Evolutionary conservation across 495 filamentous ascomycete species (phyloP), one percentile per base, ranked within the genome.

Genomic region (Lophium mytilinum): DNA sequence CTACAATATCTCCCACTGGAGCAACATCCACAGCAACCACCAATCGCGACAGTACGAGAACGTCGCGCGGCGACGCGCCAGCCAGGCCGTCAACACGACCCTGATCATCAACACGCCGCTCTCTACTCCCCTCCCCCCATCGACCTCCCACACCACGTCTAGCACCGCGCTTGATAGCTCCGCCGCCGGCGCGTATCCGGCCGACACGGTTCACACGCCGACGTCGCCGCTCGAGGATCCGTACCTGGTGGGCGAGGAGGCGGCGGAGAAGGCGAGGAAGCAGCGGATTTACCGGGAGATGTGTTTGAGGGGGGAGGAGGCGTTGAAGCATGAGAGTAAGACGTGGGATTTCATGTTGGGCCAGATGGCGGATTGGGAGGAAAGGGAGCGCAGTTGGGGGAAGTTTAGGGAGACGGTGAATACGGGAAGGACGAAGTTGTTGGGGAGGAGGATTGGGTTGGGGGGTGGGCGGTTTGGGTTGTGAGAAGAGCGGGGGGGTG

Each of bases 321-420:
- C 62, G 35, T 39, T 42, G 21, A 43, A 53, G 46, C 47, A 68
- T 18, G 68, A 71, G 49, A 61, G 52, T 47, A 60, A 63, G 45
- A 45, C 52, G 35, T 71, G 68, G 68, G 68, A 71, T 18, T 69
- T 71, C 42, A 69, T 71, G 68, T 24, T 67, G 14, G 57, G 45
- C 9, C 68, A 71, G 58, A 71, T 71, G 68, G 41, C 52, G 35
- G 66, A 67, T 45, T 68, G 66, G 68, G 61, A 65, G 14, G 68
- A 67, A 60, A 43, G 68, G 43, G 56, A 60, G 41, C 51, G 53
- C 50, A 64, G 58, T 35, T 67, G 68, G 66, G 34, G 39, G 18
- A 59, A 50, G 41, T 67, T 67, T 49, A 52, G 62, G 35, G 37
- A 42, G 15, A 37, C 52, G 42, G 55, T 63, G 24, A 30, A 30